A percentile compares a stretch with the other conserved stretches of the same genome.
Conservation (phyloP, 2,329 filamentous ascomycete genomes). For the Cadophora sp. region DNA sequence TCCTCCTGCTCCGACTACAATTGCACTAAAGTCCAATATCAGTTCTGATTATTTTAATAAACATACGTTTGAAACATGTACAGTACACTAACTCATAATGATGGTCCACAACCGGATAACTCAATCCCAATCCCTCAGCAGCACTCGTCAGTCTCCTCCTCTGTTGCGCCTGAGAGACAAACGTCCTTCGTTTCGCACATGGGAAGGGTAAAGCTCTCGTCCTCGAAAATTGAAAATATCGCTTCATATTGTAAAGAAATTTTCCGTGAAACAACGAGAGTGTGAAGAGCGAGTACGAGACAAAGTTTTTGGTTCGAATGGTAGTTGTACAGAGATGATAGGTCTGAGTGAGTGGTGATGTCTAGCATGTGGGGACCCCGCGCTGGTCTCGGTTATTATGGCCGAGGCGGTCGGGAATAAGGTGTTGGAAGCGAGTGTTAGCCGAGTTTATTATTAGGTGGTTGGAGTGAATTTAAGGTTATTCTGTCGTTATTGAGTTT, state of each 20-base stretch:
- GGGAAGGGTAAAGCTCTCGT: too few relatives aligned
- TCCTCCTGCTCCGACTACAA: conserved; percentile 61
- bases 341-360: conserved; percentile 8
- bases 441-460: conserved; percentile 9
- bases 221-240: neutral
- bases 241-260: neutral
- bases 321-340: neutral
- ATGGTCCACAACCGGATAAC: conserved; percentile 36
- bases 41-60: neutral
- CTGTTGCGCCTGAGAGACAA: conserved; percentile 39
- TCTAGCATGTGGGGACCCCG: conserved; percentile 1
- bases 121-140: conserved; percentile 17
- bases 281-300: neutral
- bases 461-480: neutral
- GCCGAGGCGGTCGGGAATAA: conserved; percentile 16
- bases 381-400: conserved; percentile 8
- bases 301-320: neutral
- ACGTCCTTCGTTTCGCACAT: conserved; percentile 10
- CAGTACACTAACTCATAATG: conserved; percentile 40
- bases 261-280: too few relatives aligned
- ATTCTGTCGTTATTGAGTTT: neutral
- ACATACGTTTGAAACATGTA: too few relatives aligned
- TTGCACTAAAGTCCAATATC: conserved; percentile 25
- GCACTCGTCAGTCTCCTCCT: conserved; percentile 28
- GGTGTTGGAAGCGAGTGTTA: neutral